phyloP scores from a whole-genome alignment of 2,329 filamentous ascomycete genomes.

The Laburnicola sp. region DNA sequence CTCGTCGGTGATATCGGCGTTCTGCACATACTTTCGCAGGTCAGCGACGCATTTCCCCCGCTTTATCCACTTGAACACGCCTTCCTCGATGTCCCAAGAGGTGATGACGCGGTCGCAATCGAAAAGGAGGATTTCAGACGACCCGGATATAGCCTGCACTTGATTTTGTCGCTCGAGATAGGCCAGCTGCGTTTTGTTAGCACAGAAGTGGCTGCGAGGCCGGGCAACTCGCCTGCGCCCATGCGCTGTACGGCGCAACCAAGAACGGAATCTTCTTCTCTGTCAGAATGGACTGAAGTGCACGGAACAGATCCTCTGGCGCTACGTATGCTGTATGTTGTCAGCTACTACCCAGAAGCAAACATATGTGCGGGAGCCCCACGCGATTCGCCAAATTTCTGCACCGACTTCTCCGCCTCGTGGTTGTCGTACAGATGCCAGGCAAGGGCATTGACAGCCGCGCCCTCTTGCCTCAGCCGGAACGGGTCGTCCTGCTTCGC shows the following conservation, averaged over 20 bases:
- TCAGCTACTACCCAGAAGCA: slow-evolving; percentile 13
- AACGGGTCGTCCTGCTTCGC: slow-evolving; percentile 67
- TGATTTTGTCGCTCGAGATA: slow-evolving; percentile 70
- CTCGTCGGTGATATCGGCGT: slow-evolving; percentile 62
- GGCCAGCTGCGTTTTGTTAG: slow-evolving; percentile 62
- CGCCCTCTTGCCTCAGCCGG: slow-evolving; percentile 63
- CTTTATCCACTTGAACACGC: slow-evolving; percentile 64
- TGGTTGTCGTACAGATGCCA: slow-evolving; percentile 87
- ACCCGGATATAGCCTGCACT: slow-evolving; percentile 76
- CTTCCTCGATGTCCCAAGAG: slow-evolving; percentile 68
- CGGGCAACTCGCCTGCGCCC: slow-evolving; percentile 69
- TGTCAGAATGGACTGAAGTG: slow-evolving; percentile 74
- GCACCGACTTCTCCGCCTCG: slow-evolving; percentile 77
- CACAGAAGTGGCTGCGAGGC: slow-evolving; percentile 5
- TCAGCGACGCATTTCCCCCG: slow-evolving; percentile 72
- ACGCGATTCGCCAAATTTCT: slow-evolving; percentile 85
- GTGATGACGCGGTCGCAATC: slow-evolving; percentile 76
- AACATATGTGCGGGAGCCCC: slow-evolving; percentile 22
- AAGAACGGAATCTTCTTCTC: slow-evolving; percentile 72
- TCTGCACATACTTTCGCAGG: slow-evolving; percentile 50
- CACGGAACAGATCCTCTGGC: slow-evolving; percentile 72
- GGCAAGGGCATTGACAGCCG: slow-evolving; percentile 72
- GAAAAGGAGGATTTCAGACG: slow-evolving; percentile 83
- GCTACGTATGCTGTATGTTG: slow-evolving; percentile 59
- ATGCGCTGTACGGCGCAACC: slow-evolving; percentile 84